Conservation (phyloP, 2,329 filamentous ascomycete genomes). For the Claviceps cyperi region DNA sequence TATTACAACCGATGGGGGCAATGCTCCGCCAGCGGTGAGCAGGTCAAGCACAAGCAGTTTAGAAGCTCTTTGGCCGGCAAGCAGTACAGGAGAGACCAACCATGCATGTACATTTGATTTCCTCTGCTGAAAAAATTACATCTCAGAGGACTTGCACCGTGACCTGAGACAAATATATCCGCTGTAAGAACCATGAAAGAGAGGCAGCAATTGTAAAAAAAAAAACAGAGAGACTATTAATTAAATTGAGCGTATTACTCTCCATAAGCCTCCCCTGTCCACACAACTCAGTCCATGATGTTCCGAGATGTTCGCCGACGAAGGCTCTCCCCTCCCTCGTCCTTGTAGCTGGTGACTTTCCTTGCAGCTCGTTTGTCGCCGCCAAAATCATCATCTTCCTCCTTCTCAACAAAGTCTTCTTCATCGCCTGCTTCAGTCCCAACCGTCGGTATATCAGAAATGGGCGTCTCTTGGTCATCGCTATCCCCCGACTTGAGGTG, state of each 20-base stretch:
- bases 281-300: slow-evolving; percentile 7
- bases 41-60: too few species aligned
- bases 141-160: too few species aligned
- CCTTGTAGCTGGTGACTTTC: slow-evolving; percentile 39
- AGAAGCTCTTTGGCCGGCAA: too few species aligned
- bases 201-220: too few species aligned
- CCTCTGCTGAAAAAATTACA: too few species aligned
- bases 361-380: slow-evolving; percentile 28
- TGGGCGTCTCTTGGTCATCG: slow-evolving; percentile 11
- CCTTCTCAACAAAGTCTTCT: slow-evolving; percentile 19
- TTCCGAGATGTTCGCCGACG: slow-evolving; percentile 18
- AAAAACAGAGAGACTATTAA: too few species aligned
- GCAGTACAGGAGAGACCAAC: too few species aligned
- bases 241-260: neutral
- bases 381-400: slow-evolving; percentile 18
- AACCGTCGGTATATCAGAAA: slow-evolving; percentile 20
- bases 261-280: neutral
- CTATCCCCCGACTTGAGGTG: slow-evolving; percentile 21
- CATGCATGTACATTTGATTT: too few species aligned
- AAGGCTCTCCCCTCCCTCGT: slow-evolving; percentile 19
- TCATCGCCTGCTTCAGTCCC: slow-evolving; percentile 34
- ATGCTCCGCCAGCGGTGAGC: too few species aligned
- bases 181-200: too few species aligned
- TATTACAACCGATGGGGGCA: too few species aligned
- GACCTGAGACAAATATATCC: too few species aligned